Conservation (phyloP, 2,329 filamentous ascomycete species). For the Monilinia fructigena region DNA sequence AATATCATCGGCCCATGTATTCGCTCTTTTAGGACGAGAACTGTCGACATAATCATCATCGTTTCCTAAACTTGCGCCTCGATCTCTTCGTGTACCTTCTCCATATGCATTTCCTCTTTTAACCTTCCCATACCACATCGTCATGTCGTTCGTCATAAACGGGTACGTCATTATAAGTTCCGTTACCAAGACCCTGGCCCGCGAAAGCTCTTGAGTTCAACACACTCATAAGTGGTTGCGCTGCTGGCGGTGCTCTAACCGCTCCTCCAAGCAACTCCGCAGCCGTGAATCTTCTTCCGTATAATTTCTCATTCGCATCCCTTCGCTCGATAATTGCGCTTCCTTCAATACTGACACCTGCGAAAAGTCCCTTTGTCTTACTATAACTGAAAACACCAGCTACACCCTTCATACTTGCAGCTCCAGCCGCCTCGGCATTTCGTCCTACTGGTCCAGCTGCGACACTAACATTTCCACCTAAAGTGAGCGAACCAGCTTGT, state of each 20-base stretch:
- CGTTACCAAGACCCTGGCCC: slow-evolving; percentile 58
- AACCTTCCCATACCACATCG: slow-evolving; percentile 78
- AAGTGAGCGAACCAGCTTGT: slow-evolving; percentile 83
- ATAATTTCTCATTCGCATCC: slow-evolving; percentile 96
- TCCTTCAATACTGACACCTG: slow-evolving; percentile 90
- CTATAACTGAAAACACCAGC: slow-evolving; percentile 95
- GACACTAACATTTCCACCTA: slow-evolving; percentile 94
- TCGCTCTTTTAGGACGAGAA: slow-evolving; percentile 59
- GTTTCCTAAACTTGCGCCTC: slow-evolving; percentile 42
- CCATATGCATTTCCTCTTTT: slow-evolving; percentile 68
- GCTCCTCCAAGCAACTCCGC: slow-evolving; percentile 76
- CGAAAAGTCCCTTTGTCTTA: slow-evolving; percentile 96
- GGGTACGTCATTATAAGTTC: slow-evolving; percentile 91
- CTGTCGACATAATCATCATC: slow-evolving; percentile 50
- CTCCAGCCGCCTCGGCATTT: slow-evolving; percentile 93
- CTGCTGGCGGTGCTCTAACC: slow-evolving; percentile 74
- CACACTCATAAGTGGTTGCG: slow-evolving; percentile 79
- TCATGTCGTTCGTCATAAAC: slow-evolving; percentile 84
- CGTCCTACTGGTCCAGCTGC: slow-evolving; percentile 90
- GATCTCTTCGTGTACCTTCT: slow-evolving; percentile 58
- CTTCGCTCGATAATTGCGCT: slow-evolving; percentile 90
- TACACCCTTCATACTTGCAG: slow-evolving; percentile 83
- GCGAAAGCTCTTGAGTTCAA: slow-evolving; percentile 83
- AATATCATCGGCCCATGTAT: slow-evolving; percentile 73
- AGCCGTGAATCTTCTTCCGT: slow-evolving; percentile 79